These are phyloP conservation scores for Raffaelea arxii DNA, from an alignment of 2,329 filamentous ascomycete genomes.

Conservation along the genomic window DNA sequence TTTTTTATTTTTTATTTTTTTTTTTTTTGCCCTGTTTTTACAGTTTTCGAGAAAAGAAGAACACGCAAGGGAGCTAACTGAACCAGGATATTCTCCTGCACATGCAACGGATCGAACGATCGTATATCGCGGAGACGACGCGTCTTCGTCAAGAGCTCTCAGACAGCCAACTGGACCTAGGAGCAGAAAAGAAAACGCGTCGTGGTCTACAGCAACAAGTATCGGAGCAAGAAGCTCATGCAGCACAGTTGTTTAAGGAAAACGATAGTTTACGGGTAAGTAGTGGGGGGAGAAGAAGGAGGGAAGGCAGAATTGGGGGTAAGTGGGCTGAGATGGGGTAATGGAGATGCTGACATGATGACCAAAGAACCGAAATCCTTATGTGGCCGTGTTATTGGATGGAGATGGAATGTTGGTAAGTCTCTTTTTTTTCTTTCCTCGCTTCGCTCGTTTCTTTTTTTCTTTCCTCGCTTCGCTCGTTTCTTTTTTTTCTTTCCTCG, in stretches of 20 bases:
- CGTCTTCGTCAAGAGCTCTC: background rate
- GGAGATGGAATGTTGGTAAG: conserved; percentile 51
- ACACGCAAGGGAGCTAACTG: no score
- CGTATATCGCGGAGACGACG: background rate
- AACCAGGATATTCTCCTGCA: background rate
- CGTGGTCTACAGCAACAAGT: background rate
- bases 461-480: conserved; percentile 10
- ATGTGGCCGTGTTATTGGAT: conserved; percentile 52
- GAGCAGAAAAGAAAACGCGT: background rate
- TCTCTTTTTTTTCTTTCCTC: background rate
- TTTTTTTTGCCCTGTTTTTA: background rate
- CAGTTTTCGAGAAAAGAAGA: background rate
- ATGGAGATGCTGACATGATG: no score
- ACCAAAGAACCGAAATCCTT: conserved; percentile 44
- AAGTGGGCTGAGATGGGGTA: background rate
- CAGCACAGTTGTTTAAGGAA: conserved; percentile 13
- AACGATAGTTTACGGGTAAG: conserved; percentile 37
- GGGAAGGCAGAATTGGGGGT: no score
- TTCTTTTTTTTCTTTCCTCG: background rate
- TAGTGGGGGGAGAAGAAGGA: conserved; percentile 11
- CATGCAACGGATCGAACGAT: background rate
- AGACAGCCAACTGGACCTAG: background rate
- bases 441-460: background rate
- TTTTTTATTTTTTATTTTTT: background rate
- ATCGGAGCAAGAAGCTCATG: background rate